Percentiles rank a stretch among this genome's conserved stretches.
These are phyloP conservation scores for Artemisia annua DNA, from an alignment of 129 eudicot genomes.

Conservation along the genomic window DNA sequence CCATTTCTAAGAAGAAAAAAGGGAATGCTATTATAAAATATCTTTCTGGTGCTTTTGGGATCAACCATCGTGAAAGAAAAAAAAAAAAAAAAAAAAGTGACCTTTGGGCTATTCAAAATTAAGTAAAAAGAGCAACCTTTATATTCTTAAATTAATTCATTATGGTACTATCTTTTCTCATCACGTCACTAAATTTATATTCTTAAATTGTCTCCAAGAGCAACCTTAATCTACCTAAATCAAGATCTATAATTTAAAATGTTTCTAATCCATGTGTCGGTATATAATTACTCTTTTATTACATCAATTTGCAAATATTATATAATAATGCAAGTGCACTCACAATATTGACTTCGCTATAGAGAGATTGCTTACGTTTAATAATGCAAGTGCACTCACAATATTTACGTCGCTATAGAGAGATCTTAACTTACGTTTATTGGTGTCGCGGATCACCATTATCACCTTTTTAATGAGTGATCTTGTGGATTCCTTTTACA, in stretches of 20 bases:
- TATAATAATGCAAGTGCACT: too few species aligned
- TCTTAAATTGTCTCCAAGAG: not conserved
- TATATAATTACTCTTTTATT: slow-evolving; percentile 12
- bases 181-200: slow-evolving; percentile 18
- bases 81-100: too few species aligned
- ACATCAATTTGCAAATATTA: not conserved
- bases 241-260: not conserved
- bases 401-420: too few species aligned
- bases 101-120: not conserved
- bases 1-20: not conserved
- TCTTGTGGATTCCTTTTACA: too few species aligned
- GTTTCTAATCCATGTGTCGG: slow-evolving; percentile 15
- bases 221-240: slow-evolving; percentile 16
- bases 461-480: too few species aligned
- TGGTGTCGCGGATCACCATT: too few species aligned
- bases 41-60: slow-evolving; percentile 12
- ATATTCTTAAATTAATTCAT: slow-evolving; percentile 14
- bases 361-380: too few species aligned
- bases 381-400: too few species aligned
- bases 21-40: too few species aligned
- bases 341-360: too few species aligned
- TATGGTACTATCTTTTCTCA: not conserved
- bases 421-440: too few species aligned
- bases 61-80: not conserved
- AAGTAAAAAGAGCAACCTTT: slow-evolving; percentile 3